Percentiles rank a stretch among this genome's conserved stretches.
Evolutionary conservation across 2,329 filamentous ascomycete genomes (phyloP).

Genomic region (Scedosporium aurantiacum): DNA sequence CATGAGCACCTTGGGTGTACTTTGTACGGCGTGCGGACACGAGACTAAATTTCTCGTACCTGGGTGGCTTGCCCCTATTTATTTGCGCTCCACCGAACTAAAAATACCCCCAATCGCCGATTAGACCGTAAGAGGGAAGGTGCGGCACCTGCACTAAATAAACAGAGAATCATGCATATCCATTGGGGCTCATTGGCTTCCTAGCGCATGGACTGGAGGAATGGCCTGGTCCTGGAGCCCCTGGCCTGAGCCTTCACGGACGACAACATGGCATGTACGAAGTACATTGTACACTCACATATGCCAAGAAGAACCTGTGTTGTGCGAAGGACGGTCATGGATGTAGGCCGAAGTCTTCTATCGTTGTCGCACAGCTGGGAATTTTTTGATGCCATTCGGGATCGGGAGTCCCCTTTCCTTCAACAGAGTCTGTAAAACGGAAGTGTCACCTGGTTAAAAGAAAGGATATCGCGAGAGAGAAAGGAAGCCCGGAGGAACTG

Average conservation of each 20-base stretch:
- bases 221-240: not conserved
- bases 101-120: not conserved
- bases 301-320: too few relatives aligned
- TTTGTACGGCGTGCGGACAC: not conserved
- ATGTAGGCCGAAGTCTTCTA: too few relatives aligned
- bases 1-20: not conserved
- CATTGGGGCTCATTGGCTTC: slow-evolving; percentile 1
- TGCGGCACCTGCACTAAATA: not conserved
- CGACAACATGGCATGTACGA: not conserved
- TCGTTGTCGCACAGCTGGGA: too few relatives aligned
- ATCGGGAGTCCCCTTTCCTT: too few relatives aligned
- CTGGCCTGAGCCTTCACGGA: not conserved
- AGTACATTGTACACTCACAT: too few relatives aligned
- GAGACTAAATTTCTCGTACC: not conserved
- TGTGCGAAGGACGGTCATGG: too few relatives aligned
- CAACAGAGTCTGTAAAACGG: too few relatives aligned
- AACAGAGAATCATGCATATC: slow-evolving; percentile 6
- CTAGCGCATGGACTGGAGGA: not conserved
- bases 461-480: too few relatives aligned
- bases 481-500: too few relatives aligned
- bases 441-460: too few relatives aligned
- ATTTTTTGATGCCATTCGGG: too few relatives aligned
- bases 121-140: not conserved
- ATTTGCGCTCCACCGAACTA: slow-evolving; percentile 1
- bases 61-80: not conserved